Conservation (phyloP, 2,329 filamentous ascomycete genomes). For the Thielaviopsis cerberus region DNA sequence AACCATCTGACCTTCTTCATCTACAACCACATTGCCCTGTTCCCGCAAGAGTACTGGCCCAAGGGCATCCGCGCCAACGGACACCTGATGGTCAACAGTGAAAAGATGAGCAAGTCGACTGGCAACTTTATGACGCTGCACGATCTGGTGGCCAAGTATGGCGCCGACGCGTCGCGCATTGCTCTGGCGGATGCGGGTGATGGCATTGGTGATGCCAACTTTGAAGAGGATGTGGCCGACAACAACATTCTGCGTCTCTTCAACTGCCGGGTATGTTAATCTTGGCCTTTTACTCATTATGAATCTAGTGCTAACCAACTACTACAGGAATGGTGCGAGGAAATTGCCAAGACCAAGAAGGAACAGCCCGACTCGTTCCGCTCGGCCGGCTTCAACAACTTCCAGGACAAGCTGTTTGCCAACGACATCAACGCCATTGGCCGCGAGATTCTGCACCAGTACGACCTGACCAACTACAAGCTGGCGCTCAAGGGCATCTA, state of each 20-base stretch:
- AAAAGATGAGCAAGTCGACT: conserved; percentile 97
- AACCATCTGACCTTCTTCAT: conserved; percentile 94
- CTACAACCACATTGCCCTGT: conserved; percentile 82
- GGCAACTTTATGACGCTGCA: conserved; percentile 90
- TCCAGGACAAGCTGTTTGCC: conserved; percentile 77
- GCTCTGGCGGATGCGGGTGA: conserved; percentile 90
- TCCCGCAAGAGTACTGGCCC: conserved; percentile 78
- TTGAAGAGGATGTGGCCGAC: conserved; percentile 88
- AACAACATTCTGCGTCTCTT: conserved; percentile 74
- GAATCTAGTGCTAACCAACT: not conserved
- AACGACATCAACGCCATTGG: conserved; percentile 82
- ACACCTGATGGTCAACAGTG: conserved; percentile 81
- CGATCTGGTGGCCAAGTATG: conserved; percentile 77
- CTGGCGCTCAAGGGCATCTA: conserved; percentile 52
- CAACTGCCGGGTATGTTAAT: conserved; percentile 19
- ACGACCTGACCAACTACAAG: conserved; percentile 56
- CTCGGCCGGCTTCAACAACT: conserved; percentile 52
- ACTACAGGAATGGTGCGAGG: conserved; percentile 81
- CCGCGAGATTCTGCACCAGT: conserved; percentile 60
- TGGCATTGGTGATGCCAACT: conserved; percentile 87
- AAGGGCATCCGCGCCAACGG: conserved; percentile 73
- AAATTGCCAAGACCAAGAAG: conserved; percentile 51
- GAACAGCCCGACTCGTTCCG: conserved; percentile 36
- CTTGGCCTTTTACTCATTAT: too few relatives aligned
- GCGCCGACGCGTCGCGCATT: conserved; percentile 79